These are phyloP conservation scores for Hypoxylon sp. DNA, from an alignment of 2,329 filamentous ascomycete species.

Conservation along the genomic window DNA sequence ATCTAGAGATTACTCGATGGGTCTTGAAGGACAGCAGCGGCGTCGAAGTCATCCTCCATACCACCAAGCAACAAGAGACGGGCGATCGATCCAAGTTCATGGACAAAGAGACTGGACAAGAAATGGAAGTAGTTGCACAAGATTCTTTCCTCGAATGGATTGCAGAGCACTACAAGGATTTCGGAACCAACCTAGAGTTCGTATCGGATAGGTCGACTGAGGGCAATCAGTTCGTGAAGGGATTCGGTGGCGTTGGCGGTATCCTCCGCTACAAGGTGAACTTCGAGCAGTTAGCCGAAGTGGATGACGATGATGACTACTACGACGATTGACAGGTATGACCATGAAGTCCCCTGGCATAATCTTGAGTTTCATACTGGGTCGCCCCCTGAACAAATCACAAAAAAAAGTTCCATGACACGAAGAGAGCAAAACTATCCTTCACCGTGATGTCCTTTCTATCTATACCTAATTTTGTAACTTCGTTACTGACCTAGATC, in stretches of 20 bases:
- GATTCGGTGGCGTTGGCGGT: conserved; percentile 97
- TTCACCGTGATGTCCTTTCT: neutral
- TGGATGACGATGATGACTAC: conserved; percentile 92
- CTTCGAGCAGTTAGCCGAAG: conserved; percentile 97
- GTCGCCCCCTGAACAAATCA: conserved; percentile 12
- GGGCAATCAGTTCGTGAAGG: conserved; percentile 99
- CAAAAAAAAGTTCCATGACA: too few relatives aligned
- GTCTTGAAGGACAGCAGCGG: conserved; percentile 82
- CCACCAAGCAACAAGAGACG: conserved; percentile 83
- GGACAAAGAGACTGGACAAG: conserved; percentile 94
- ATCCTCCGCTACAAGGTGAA: conserved; percentile 99
- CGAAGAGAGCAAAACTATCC: conserved; percentile 34
- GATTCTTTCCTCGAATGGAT: conserved; percentile 99
- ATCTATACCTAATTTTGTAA: conserved; percentile 21
- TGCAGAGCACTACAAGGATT: conserved; percentile 97
- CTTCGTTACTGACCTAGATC: conserved; percentile 76
- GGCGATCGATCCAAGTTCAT: conserved; percentile 83
- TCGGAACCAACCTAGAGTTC: conserved; percentile 94
- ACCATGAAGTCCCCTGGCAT: conserved; percentile 22
- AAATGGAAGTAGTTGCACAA: conserved; percentile 93
- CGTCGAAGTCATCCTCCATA: conserved; percentile 79
- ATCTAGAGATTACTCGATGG: conserved; percentile 94
- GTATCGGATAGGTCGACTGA: conserved; percentile 97
- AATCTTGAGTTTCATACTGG: conserved; percentile 19
- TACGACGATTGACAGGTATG: conserved; percentile 66